A percentile compares a stretch with the other conserved stretches of the same genome.
Evolutionary conservation across 2,329 filamentous ascomycete species (phyloP).

Genomic region (Ascocoryne sarcoides): DNA sequence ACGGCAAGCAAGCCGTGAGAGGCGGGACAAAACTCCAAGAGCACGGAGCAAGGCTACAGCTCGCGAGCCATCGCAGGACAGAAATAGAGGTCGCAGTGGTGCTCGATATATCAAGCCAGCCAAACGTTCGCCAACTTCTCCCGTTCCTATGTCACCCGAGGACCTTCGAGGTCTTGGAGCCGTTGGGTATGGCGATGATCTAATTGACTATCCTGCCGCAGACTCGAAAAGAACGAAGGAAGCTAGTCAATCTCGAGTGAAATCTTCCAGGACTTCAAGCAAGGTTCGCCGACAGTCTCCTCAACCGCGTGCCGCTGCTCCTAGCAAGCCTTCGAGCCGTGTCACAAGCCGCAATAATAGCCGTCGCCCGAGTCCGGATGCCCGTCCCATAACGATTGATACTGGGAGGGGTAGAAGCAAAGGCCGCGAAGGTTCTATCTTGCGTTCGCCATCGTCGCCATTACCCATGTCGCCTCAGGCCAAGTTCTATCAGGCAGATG

Average conservation of each 20-base stretch:
- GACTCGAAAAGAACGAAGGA: conserved; percentile 17
- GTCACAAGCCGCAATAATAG: conserved; percentile 32
- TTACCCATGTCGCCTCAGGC: conserved; percentile 60
- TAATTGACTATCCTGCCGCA: conserved; percentile 19
- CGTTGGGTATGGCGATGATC: conserved; percentile 26
- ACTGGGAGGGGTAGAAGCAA: conserved; percentile 52
- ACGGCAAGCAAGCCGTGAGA: conserved; percentile 42
- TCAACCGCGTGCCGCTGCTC: conserved; percentile 15
- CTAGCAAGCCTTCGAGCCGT: conserved; percentile 25
- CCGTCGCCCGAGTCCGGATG: conserved; percentile 31
- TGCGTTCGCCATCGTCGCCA: conserved; percentile 72
- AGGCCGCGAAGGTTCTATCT: conserved; percentile 47
- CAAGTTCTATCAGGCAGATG: conserved; percentile 42
- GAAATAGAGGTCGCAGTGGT: conserved; percentile 50
- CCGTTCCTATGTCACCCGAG: conserved; percentile 88
- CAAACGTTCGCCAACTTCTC: conserved; percentile 85
- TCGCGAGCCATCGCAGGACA: conserved; percentile 56
- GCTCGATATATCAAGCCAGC: conserved; percentile 62
- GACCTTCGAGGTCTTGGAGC: conserved; percentile 58
- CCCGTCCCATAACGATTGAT: conserved; percentile 31
- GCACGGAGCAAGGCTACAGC: conserved; percentile 41
- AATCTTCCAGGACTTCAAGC: conserved; percentile 29
- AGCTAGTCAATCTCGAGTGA: conserved; percentile 24
- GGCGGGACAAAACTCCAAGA: conserved; percentile 31
- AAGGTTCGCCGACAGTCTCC: conserved; percentile 23